Base-by-base conservation (phyloP, 2,329 filamentous ascomycete species). In the Alternaria rosae region DNA sequence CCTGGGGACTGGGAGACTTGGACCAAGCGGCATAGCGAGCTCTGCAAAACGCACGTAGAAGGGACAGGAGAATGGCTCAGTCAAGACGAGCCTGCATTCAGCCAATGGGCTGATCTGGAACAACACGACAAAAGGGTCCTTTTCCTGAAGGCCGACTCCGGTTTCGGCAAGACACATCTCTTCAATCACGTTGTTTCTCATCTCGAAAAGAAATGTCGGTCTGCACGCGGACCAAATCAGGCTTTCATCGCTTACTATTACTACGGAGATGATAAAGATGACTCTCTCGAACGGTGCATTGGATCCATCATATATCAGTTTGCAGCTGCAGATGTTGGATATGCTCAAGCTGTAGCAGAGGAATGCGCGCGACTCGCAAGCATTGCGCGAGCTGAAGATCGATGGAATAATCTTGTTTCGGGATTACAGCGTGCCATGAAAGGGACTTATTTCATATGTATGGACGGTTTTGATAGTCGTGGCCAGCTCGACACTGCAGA, bases 301-400 rank as follows among this genome's bases (percentile, higher is more conserved):
- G 65, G 62, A 6, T 67, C 64, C 8, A 63, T 67, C 44, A 60
- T 69, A 23, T 67, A 65, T 20, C 66, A 69, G 3, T 58, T 69
- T n/a, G 59, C 54, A 28, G 15, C 10, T 9, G 43, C 51, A 13
- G 48, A 69, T 28, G 10, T 47, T 1, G 58, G 50, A 5, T 69
- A 69, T 45, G 66, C 66, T 13, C 54, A 51, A 42, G 30, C 54
- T 4, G 66, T 67, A 15, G 45, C 8, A 3, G 41, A 35, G 2
- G 17, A 54, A 2, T 54, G 52, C 5, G 10, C 25, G 7, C 52
- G 20, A 10, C 41, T 17, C 17, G 5, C 52, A 35, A 32, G 15
- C 8, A 43, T 62, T 15, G 50, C 59, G 38, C 62, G 55, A 32
- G 59, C 59, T 23, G 43, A 54, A 10, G 62, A 65, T 17, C 55